Evolutionary conservation across 768 basidiomycete genomes (phyloP).

Genomic region (Tricholoma furcatifolium): DNA sequence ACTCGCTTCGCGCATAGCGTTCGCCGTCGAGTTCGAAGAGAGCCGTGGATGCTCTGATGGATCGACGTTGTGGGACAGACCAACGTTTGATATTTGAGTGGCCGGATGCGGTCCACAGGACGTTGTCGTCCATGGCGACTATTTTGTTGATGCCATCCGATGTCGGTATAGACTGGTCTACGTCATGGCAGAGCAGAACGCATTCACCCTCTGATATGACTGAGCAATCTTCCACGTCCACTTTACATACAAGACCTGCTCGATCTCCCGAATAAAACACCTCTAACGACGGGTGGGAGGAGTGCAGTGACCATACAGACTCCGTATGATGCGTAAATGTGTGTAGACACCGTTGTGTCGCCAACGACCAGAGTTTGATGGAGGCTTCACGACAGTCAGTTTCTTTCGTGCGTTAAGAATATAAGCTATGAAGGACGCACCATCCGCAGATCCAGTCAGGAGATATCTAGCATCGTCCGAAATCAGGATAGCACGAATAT

Average conservation of each 20-base stretch:
- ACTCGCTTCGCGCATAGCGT: conserved; percentile 16
- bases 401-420: not conserved
- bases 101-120: conserved; percentile 90
- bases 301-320: conserved; percentile 91
- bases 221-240: conserved; percentile 82
- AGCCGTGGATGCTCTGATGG: conserved; percentile 29
- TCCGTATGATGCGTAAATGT: conserved; percentile 96
- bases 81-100: conserved; percentile 81
- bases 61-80: conserved; percentile 59
- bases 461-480: conserved; percentile 89
- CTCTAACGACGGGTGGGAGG: conserved; percentile 80
- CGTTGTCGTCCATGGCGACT: conserved; percentile 75
- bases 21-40: conserved; percentile 14
- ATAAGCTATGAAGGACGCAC: conserved; percentile 19
- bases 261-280: conserved; percentile 95
- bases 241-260: conserved; percentile 83
- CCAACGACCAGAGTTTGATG: conserved; percentile 92
- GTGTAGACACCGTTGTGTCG: conserved; percentile 86
- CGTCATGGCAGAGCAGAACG: conserved; percentile 75
- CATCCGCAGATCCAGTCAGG: conserved; percentile 84
- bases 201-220: conserved; percentile 91
- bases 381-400: conserved; percentile 44
- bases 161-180: conserved; percentile 34
- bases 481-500: conserved; percentile 86
- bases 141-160: conserved; percentile 75